These are phyloP conservation scores for Neurospora sp. DNA, from an alignment of 495 filamentous ascomycete species.

Conservation along the genomic window DNA sequence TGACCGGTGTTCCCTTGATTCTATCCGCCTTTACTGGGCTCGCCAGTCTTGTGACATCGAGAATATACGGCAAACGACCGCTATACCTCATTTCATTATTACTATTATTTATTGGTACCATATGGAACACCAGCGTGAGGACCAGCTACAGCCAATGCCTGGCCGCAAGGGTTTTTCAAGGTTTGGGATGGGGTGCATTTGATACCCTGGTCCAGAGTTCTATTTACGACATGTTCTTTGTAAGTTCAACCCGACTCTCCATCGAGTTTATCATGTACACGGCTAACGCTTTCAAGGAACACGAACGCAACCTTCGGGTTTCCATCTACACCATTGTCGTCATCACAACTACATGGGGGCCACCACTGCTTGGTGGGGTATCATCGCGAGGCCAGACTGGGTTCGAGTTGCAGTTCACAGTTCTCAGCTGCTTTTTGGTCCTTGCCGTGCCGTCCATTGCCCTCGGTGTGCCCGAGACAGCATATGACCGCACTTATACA, in stretches of 20 bases:
- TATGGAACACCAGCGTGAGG: slow-evolving; percentile 38
- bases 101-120: slow-evolving; percentile 32
- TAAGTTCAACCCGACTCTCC: slow-evolving; percentile 16
- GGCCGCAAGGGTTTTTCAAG: slow-evolving; percentile 39
- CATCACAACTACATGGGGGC: slow-evolving; percentile 37
- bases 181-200: slow-evolving; percentile 43
- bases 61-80: slow-evolving; percentile 37
- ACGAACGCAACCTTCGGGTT: slow-evolving; percentile 31
- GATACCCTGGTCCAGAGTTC: slow-evolving; percentile 36
- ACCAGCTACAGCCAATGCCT: slow-evolving; percentile 34
- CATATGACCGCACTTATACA: slow-evolving; percentile 30
- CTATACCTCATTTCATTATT: slow-evolving; percentile 33
- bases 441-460: slow-evolving; percentile 33
- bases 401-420: slow-evolving; percentile 34
- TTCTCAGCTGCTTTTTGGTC: slow-evolving; percentile 36
- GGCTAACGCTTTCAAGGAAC: slow-evolving; percentile 29
- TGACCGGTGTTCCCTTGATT: slow-evolving; percentile 41
- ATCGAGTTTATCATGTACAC: neutral
- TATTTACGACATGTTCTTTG: slow-evolving; percentile 43
- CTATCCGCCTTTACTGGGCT: slow-evolving; percentile 35
- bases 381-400: slow-evolving; percentile 24
- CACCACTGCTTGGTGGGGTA: slow-evolving; percentile 39
- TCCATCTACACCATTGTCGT: slow-evolving; percentile 30
- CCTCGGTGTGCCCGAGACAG: slow-evolving; percentile 40
- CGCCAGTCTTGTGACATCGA: slow-evolving; percentile 25